A percentile compares a stretch with the other conserved stretches of the same genome.
phyloP scores from a whole-genome alignment of 495 filamentous ascomycete species.

The Aspergillus taichungensis region DNA sequence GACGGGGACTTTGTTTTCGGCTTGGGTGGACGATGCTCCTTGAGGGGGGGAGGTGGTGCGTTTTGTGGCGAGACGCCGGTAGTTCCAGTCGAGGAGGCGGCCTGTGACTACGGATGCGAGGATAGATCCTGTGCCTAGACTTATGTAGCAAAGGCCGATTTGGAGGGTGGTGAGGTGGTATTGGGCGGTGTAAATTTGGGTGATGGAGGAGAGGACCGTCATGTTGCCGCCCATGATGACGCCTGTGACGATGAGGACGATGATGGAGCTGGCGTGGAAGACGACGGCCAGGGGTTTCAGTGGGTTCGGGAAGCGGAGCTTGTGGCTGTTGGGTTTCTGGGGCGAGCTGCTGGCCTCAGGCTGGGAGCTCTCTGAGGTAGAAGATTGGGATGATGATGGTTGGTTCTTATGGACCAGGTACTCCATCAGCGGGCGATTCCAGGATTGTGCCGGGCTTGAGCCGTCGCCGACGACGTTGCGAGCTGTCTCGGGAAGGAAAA shows the following conservation, averaged over 20 bases:
- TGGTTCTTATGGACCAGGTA: conserved; percentile 6
- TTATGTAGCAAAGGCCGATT: conserved; percentile 29
- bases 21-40: neutral
- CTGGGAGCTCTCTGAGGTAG: neutral
- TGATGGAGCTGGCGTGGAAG: conserved; percentile 43
- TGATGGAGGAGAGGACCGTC: conserved; percentile 19
- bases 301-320: conserved; percentile 15
- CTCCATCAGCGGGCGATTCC: conserved; percentile 24
- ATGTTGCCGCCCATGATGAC: conserved; percentile 20
- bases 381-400: neutral
- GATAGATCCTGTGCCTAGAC: conserved; percentile 27
- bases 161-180: conserved; percentile 23
- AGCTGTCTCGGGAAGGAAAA: conserved; percentile 37
- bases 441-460: conserved; percentile 25
- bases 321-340: conserved; percentile 3
- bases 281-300: conserved; percentile 32
- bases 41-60: neutral
- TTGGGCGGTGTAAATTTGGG: conserved; percentile 11
- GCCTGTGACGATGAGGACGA: conserved; percentile 35
- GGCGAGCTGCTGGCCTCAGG: neutral
- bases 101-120: conserved; percentile 21
- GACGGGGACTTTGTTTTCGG: conserved; percentile 6
- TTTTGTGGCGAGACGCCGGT: conserved; percentile 22
- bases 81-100: conserved; percentile 34
- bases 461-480: conserved; percentile 42